Evolutionary conservation across 2,329 filamentous ascomycete species (phyloP).

Genomic region (Celoporthe dispersa): DNA sequence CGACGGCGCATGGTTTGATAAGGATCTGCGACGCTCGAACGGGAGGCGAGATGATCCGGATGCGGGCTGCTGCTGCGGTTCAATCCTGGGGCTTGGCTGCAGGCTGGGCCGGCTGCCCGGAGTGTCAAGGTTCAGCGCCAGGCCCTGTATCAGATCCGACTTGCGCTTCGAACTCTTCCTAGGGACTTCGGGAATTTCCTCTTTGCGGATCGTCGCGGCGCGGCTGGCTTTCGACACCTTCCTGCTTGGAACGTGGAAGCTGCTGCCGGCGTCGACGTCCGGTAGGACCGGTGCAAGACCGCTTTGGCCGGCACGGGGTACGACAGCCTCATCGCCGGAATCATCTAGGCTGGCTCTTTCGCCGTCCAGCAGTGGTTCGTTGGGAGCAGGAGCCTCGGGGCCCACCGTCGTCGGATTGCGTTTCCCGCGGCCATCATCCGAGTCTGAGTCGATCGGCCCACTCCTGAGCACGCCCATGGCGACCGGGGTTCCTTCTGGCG

Average conservation of each 20-base stretch:
- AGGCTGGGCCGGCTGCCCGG: slow-evolving; percentile 42
- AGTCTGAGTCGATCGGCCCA: slow-evolving; percentile 66
- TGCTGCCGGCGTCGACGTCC: slow-evolving; percentile 61
- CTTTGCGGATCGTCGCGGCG: slow-evolving; percentile 41
- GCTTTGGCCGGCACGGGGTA: slow-evolving; percentile 42
- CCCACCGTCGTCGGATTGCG: slow-evolving; percentile 38
- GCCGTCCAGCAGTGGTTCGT: slow-evolving; percentile 48
- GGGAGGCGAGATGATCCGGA: slow-evolving; percentile 51
- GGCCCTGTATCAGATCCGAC: slow-evolving; percentile 46
- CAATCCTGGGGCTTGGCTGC: slow-evolving; percentile 28
- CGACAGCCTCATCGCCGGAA: slow-evolving; percentile 49
- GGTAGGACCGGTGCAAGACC: slow-evolving; percentile 58
- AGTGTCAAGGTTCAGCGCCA: slow-evolving; percentile 35
- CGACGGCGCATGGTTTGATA: slow-evolving; percentile 55
- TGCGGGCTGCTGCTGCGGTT: slow-evolving; percentile 20
- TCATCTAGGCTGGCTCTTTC: slow-evolving; percentile 52
- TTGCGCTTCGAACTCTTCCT: slow-evolving; percentile 73
- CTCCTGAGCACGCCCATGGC: slow-evolving; percentile 64
- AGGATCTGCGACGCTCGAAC: slow-evolving; percentile 58
- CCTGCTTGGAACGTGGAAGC: slow-evolving; percentile 67
- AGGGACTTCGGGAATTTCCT: slow-evolving; percentile 62
- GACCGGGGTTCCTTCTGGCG: slow-evolving; percentile 67
- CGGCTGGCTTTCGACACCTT: slow-evolving; percentile 61
- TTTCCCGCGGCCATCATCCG: slow-evolving; percentile 53
- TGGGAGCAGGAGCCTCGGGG: slow-evolving; percentile 39